A percentile compares a stretch with the other conserved stretches of the same genome.
Evolutionary conservation across 148 eudicot genomes (phyloP).

Genomic region (Linanthus parryae): DNA sequence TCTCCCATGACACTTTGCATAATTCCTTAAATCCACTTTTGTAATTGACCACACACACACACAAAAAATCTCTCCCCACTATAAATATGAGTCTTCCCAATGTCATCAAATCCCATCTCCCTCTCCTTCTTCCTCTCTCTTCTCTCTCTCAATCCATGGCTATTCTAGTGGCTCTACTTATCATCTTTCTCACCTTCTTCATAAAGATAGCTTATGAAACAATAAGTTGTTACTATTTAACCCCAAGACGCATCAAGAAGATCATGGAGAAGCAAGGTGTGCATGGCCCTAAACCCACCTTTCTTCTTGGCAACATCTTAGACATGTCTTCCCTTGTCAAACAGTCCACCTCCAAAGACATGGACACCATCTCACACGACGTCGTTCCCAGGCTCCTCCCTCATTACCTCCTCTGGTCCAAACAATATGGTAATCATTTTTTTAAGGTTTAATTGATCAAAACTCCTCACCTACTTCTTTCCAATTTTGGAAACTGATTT

Average conservation of each 20-base stretch:
- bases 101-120: too few species aligned
- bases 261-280: conserved; percentile 72
- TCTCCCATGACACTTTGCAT: too few species aligned
- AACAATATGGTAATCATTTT: conserved; percentile 13
- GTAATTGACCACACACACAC: too few species aligned
- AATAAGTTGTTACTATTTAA: conserved; percentile 49
- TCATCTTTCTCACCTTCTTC: conserved; percentile 21
- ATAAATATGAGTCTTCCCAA: too few species aligned
- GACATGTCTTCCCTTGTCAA: conserved; percentile 56
- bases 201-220: conserved; percentile 33
- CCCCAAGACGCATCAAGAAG: conserved; percentile 60
- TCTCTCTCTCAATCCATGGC: too few species aligned
- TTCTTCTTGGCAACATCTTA: conserved; percentile 58
- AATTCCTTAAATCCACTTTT: too few species aligned
- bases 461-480: background rate
- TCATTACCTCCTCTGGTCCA: conserved; percentile 69
- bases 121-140: too few species aligned
- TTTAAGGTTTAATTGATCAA: too few species aligned
- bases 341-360: conserved; percentile 52
- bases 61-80: too few species aligned
- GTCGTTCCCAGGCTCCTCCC: conserved; percentile 71
- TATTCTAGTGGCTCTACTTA: conserved; percentile 14
- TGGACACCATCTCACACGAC: conserved; percentile 50
- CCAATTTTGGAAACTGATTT: background rate
- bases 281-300: conserved; percentile 68